Conservation (phyloP, 805 yeast species). For the Ogataea philodendri region DNA sequence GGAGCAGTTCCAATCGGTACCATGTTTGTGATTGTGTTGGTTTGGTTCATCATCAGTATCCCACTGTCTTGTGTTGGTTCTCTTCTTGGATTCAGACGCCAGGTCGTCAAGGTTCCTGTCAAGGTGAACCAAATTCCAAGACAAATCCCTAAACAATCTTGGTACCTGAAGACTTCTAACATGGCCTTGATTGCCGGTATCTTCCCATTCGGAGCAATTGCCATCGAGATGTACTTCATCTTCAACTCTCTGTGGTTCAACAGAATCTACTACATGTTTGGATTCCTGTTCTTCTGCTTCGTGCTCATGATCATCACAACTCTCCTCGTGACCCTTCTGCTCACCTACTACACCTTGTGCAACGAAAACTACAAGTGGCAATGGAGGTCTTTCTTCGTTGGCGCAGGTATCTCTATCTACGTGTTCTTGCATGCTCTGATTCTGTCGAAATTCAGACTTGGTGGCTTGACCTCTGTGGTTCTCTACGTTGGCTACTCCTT, state of each 20-base stretch:
- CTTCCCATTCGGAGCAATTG: constrained; percentile 92
- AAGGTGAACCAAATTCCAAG: constrained; percentile 94
- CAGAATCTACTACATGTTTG: constrained; percentile 95
- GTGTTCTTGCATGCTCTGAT: constrained; percentile 80
- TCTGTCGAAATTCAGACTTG: constrained; percentile 66
- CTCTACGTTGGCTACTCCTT: constrained; percentile 81
- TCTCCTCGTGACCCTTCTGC: constrained; percentile 71
- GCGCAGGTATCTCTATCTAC: constrained; percentile 87
- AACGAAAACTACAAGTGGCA: constrained; percentile 96
- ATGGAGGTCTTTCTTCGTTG: constrained; percentile 84
- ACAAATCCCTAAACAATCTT: constrained; percentile 90
- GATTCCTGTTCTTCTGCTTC: constrained; percentile 87
- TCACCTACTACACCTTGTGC: constrained; percentile 81
- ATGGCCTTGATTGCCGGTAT: constrained; percentile 78
- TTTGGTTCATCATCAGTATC: constrained; percentile 84
- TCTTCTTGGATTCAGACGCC: constrained; percentile 65
- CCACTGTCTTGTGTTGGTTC: constrained; percentile 89
- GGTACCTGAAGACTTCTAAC: constrained; percentile 69
- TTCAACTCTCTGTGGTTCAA: constrained; percentile 91
- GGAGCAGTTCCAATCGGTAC: constrained; percentile 96
- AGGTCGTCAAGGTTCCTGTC: constrained; percentile 52
- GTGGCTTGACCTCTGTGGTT: constrained; percentile 72
- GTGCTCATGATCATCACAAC: constrained; percentile 80
- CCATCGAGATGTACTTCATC: constrained; percentile 92
- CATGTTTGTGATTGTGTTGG: constrained; percentile 69